Evolutionary conservation across 164 flowering plant species (phyloP), one percentile per base, ranked within the genome.

Genomic region (Sextonia rubra): DNA sequence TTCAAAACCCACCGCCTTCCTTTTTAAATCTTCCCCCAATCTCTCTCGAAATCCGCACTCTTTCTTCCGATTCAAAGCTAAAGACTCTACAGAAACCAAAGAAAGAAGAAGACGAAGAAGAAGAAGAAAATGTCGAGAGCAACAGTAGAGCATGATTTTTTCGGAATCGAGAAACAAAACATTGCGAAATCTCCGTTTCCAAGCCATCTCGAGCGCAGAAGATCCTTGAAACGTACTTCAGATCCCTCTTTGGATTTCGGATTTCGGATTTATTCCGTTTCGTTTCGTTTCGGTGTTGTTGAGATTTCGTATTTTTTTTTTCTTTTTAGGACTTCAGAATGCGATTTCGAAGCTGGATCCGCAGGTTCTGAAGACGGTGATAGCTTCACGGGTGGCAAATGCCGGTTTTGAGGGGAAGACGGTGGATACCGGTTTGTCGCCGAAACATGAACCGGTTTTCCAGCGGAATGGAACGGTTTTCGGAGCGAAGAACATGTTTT

Each of bases 321-420:
- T 12, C 27, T 62, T 2, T 14, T 26, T 74, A 90, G 96, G 77
- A 3, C 64, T 86, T 26, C 93, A 86, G 23, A 75, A 71, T 30
- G 87, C 86, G 20, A 83, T 89, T 49, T 83, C 91, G 3, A 86
- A 85, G 85, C 86, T 90, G n/a, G 80, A 86, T 69, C 90, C 94
- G 0, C 85, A 86, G 73, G 47, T 87, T 23, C 75, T 89, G 26
- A 89, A 83, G 73, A 68, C 80, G 20, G 78, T 88, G 69, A 79
- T 89, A 7, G 80, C 83, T 3, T 78, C 86, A 37, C 78, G 77
- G 12, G 30, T 64, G 12, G 64, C 60, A 17, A n/a, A 11, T 3
- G 77, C 22, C 7, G 58, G 56, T 20, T 55, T 66, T 5, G 71
- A 69, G 63, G 47, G 30, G 2, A 69, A 62, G 4, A n/a, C 58